phyloP scores from a whole-genome alignment of 2,329 filamentous ascomycete genomes.

The Alternaria triticina region DNA sequence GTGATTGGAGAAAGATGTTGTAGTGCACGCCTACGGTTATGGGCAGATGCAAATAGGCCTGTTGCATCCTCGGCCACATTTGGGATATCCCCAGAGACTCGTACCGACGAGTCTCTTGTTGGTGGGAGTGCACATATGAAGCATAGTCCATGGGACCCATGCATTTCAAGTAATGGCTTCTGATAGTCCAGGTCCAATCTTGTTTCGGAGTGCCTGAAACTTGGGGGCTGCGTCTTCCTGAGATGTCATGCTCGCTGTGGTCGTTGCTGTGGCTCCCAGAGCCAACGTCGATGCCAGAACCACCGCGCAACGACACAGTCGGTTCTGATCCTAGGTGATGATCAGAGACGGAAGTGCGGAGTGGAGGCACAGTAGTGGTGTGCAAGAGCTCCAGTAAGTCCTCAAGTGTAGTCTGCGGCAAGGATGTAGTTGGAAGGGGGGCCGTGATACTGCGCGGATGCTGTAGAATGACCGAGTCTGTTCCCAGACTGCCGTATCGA shows the following conservation, averaged over 20 bases:
- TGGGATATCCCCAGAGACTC: neutral
- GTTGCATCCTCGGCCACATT: neutral
- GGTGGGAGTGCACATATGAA: neutral
- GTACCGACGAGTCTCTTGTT: neutral
- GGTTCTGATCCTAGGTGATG: neutral
- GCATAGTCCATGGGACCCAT: neutral
- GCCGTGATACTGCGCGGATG: constrained; percentile 18
- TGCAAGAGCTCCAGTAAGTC: neutral
- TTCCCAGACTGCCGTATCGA: constrained; percentile 14
- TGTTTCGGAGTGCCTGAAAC: neutral
- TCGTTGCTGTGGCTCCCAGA: neutral
- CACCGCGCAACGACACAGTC: constrained; percentile 18
- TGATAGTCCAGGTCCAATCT: neutral
- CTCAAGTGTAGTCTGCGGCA: neutral
- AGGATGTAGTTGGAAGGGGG: neutral
- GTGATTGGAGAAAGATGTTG: neutral
- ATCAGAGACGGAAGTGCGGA: neutral
- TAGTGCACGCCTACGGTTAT: neutral
- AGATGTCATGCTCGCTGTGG: neutral
- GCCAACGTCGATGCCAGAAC: constrained; percentile 1
- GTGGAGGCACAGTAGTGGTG: neutral
- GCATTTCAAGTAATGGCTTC: neutral
- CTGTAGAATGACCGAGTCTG: constrained; percentile 2
- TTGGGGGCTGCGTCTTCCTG: neutral
- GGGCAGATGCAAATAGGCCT: neutral